Evolutionary conservation across 2,329 filamentous ascomycete genomes (phyloP), one percentile per base, ranked within the genome.

Genomic region (Pseudophaeomoniella oleicola): DNA sequence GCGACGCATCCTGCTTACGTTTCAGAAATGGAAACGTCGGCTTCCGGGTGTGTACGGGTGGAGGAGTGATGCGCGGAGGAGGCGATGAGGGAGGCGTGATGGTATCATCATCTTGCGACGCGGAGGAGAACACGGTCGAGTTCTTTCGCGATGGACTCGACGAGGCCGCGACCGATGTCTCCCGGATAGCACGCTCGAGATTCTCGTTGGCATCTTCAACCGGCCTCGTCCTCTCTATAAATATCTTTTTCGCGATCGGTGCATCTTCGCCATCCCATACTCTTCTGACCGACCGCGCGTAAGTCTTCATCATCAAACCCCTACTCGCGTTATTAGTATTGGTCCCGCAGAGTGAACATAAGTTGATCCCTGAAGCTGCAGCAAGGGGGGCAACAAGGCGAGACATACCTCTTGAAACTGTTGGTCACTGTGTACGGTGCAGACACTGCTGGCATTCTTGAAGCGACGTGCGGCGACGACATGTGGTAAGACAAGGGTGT

Each of bases 1-100:
- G 30, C 13, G 46, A 45, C 14, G 48, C 44, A 4, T 51, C 50
- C 34, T 57, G 55, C 46, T 65, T 64, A 45, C 60, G 55, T 46
- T 64, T 64, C 39, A 71, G 53, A 40, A 68, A 63, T 1, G 64
- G 57, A 42, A 71, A 71, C 3, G 65, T 60, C 0, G 66, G 64
- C 43, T 67, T 65, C 32, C 66, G 57, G 18, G 55, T 57, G 36
- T 58, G 60, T 29, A 54, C 51, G 22, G 56, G 56, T 10, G 60
- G 59, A n/a, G 57, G 58, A 11, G 53, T 58, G 48, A 57, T 50
- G 17, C 55, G 61, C 31, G 36, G 29, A 13, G 58, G 59, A 22
- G 67, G 66, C 37, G 68, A 64, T 38, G 66, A 69, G 3, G 68
- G 67, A 22, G 67, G 66, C 30, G 64, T 69, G 27, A 62, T 62